phyloP scores from a whole-genome alignment of 1,139 yeast species.

The Saccharomyces hybrid region DNA sequence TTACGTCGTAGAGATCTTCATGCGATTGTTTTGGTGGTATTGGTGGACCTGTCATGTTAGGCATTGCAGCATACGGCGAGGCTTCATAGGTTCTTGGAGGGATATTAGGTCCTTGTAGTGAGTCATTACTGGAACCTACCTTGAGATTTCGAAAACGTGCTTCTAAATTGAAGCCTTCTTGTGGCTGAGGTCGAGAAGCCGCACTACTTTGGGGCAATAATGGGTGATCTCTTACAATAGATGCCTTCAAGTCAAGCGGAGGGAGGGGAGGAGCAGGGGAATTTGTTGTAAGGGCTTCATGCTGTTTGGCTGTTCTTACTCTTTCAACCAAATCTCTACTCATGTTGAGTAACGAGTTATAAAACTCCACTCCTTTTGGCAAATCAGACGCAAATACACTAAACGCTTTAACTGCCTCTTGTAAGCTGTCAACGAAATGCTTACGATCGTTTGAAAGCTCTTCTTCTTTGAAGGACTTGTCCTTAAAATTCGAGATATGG shows the following conservation, averaged over 20 bases:
- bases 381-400: slow-evolving; percentile 51
- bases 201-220: slow-evolving; percentile 8
- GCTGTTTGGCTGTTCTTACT: slow-evolving; percentile 32
- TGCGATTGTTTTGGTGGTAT: slow-evolving; percentile 24
- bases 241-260: not conserved
- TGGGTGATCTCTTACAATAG: slow-evolving; percentile 6
- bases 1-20: slow-evolving; percentile 4
- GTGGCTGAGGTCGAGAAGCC: slow-evolving; percentile 1
- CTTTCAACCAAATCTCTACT: slow-evolving; percentile 33
- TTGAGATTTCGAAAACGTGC: not conserved
- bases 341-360: slow-evolving; percentile 45
- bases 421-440: slow-evolving; percentile 40
- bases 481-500: slow-evolving; percentile 36
- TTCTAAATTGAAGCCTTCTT: not conserved
- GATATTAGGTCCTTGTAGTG: not conserved
- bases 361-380: slow-evolving; percentile 55
- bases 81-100: slow-evolving; percentile 4
- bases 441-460: slow-evolving; percentile 36
- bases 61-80: not conserved
- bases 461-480: slow-evolving; percentile 33
- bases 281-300: slow-evolving; percentile 1
- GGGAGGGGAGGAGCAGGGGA: slow-evolving; percentile 3
- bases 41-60: slow-evolving; percentile 11
- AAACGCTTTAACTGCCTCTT: slow-evolving; percentile 47
- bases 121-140: not conserved